A percentile compares a stretch with the other conserved stretches of the same genome.
Conservation (phyloP, 1,284 basidiomycete genomes). For the Ceratobasidium sp. region DNA sequence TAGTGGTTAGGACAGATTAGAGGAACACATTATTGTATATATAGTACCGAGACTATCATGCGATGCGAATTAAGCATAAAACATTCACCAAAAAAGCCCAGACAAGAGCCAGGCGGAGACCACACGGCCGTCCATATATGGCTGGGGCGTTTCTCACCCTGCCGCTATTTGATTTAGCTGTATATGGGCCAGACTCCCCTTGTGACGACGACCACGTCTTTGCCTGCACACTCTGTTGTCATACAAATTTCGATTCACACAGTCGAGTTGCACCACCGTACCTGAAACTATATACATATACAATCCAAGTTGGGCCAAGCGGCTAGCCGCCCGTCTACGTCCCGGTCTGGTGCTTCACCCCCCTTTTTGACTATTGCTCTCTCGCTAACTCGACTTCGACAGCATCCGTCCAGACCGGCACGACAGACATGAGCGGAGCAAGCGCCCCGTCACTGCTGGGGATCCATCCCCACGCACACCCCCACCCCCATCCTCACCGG, state of each 20-base stretch:
- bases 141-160: constrained; percentile 36
- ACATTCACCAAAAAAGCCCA: neutral
- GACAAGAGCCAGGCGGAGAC: neutral
- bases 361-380: neutral
- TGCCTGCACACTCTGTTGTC: neutral
- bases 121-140: neutral
- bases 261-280: no score
- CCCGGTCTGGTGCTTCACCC: neutral
- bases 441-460: neutral
- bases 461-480: neutral
- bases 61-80: neutral
- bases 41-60: neutral
- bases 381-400: neutral
- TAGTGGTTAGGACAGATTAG: neutral
- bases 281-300: no score
- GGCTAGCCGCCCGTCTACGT: neutral
- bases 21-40: neutral
- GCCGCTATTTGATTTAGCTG: neutral
- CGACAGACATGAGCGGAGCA: neutral
- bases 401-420: neutral
- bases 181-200: neutral
- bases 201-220: constrained; percentile 10
- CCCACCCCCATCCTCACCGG: neutral
- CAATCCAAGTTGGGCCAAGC: constrained; percentile 15
- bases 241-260: neutral